Evolutionary conservation across 331 rosid species (phyloP), one percentile per base, ranked within the genome.

Genomic region (Acacia pycnantha): DNA sequence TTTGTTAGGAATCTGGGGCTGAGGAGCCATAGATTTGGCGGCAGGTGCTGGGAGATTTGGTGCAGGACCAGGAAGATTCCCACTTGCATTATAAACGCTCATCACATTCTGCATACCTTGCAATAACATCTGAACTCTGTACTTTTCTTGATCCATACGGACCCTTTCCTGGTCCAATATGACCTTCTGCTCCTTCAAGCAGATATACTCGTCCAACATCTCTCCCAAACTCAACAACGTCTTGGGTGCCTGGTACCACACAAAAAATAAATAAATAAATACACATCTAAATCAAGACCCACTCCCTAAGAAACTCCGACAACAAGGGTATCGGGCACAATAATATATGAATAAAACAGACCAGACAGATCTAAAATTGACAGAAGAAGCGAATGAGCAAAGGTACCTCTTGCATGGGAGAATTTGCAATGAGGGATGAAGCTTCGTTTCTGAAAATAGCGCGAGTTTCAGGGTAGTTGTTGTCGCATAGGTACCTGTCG

Each of bases 161-260:
- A 76, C 82, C 79, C 80, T 87, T 83, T 92, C 94, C 6, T 88
- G 95, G 76, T 94, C 94, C 84, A 93, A 0, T 69, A 86, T 81
- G 44, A 88, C 90, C 68, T 90, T 94, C 70, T 90, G 93, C 83
- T 87, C 97, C 87, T 94, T 94, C 94, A 94, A 81, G 72, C 81
- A 56, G 61, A 91, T 85, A 67, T 94, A 93, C 78, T 94, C 98
- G 54, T 91, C 85, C 80, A 94, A 47, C 87, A 94, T 91, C 77
- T 84, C 86, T 0, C 78, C 94, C 40, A 94, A 67, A 47, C 88
- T 89, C 92, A 92, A 67, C 86, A 93, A 75, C 26, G 85, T 90
- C 88, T 88, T 91, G 3, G 93, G 91, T 37, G 88, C 97, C 98
- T 92, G 69, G 21, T 44, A 37, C 47, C 46, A 16, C 11, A 8